Percentiles rank a stretch among this genome's conserved stretches.
Evolutionary conservation across 2,329 filamentous ascomycete species (phyloP).

Genomic region (Myrmaecium sp.): DNA sequence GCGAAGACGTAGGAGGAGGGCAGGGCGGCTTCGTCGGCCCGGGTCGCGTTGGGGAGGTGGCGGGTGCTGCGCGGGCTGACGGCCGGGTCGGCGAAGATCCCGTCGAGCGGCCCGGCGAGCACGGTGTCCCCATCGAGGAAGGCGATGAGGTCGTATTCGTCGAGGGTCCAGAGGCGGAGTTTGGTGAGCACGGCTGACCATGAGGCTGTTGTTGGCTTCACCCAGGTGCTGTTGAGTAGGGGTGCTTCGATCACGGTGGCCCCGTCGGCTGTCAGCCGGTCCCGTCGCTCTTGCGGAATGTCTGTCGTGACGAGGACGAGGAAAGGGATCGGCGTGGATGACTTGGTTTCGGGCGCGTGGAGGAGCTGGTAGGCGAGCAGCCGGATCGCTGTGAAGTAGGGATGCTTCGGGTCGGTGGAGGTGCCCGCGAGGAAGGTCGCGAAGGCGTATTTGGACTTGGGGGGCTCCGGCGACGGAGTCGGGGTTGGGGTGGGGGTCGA

Average conservation of each 20-base stretch:
- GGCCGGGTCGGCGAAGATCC: conserved; percentile 19
- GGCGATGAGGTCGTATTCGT: conserved; percentile 23
- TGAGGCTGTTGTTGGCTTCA: conserved; percentile 16
- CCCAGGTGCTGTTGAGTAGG: conserved; percentile 8
- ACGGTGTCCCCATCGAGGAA: conserved; percentile 28
- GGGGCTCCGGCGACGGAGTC: neutral
- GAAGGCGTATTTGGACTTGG: conserved; percentile 11
- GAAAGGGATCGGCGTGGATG: conserved; percentile 10
- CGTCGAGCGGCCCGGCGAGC: conserved; percentile 18
- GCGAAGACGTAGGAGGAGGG: conserved; percentile 25
- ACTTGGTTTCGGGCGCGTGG: conserved; percentile 10
- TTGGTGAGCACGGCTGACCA: conserved; percentile 27
- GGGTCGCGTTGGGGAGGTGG: conserved; percentile 4
- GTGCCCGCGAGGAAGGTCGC: conserved; percentile 23
- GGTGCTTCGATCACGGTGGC: conserved; percentile 9
- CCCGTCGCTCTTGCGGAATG: conserved; percentile 9
- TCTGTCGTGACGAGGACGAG: conserved; percentile 13
- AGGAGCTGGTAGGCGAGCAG: conserved; percentile 17
- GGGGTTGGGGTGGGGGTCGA: neutral
- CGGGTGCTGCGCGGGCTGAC: conserved; percentile 3
- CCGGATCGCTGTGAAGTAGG: conserved; percentile 12
- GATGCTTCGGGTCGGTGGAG: conserved; percentile 5
- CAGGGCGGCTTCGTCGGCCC: conserved; percentile 17
- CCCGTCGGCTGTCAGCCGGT: conserved; percentile 11
- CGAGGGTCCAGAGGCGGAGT: conserved; percentile 24